Base-by-base conservation (phyloP, 495 filamentous ascomycete species). In the Annulohypoxylon moriforme region DNA sequence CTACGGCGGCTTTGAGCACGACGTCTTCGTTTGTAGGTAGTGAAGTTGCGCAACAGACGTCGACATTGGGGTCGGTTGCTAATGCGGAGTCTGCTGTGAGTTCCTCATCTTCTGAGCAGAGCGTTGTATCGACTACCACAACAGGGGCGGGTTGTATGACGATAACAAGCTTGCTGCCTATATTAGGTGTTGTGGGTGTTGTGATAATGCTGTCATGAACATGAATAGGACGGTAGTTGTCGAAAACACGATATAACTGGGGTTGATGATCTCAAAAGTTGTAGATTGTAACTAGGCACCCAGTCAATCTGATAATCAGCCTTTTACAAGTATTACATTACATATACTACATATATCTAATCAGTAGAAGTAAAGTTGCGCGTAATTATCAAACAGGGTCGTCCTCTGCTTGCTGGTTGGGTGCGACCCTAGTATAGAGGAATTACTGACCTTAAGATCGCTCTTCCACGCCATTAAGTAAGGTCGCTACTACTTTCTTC, bases 401-500 rank as follows among this genome's bases (percentile, higher is more conserved):
- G 7, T 10, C 14, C 4, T 25, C 24, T 53, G n/a, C 22, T 50
- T 52, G 42, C 4, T 56, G 33, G 50, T 33, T 22, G 40, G 42
- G 36, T 65, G 40, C 31, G 42, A 64, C 33, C 53, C 4, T n/a
- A 22, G 42, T 38, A 18, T 10, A n/a, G 14, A 24, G n/a, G 4
- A 55, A 11, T 29, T 3, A 24, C 33, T 44, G 18, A 27, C 62
- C 27, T 46, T 1, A 4, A 38, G 6, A 11, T 5, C 13, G 16
- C 14, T 33, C 18, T 13, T 27, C 10, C 18, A 56, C 50, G 13
- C 4, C 27, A 20, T 63, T 33, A 66, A 13, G 64, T 75, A 7
- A 74, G 68, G 53, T 77, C 76, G 55, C 75, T 80, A 64, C 86
- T 86, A 53, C 90, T 89, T 74, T 92, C 91, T 77, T 92, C 90